These are phyloP conservation scores for Artemisia argyi DNA, from an alignment of 129 eudicot species.

Conservation along the genomic window DNA sequence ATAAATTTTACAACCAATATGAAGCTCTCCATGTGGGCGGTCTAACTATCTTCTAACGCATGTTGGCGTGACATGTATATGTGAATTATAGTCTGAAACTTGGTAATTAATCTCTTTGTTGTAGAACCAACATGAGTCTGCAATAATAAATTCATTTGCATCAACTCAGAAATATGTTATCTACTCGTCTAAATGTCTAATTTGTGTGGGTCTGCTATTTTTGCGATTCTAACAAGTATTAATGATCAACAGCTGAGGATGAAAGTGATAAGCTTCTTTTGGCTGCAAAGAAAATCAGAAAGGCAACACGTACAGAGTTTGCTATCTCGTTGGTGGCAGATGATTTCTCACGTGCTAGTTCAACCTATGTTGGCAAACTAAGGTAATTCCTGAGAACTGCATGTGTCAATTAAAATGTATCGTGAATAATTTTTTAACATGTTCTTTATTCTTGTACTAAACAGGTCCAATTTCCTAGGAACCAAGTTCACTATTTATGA, in stretches of 20 bases:
- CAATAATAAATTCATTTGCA: background rate
- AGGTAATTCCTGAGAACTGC: constrained; percentile 52
- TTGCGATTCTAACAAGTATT: constrained; percentile 26
- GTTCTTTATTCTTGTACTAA: background rate
- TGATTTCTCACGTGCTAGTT: constrained; percentile 89
- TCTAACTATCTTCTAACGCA: background rate
- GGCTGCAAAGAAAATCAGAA: constrained; percentile 80
- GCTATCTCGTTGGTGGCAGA: constrained; percentile 78
- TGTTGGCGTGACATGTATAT: background rate
- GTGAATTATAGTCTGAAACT: constrained; percentile 10
- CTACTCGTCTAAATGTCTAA: background rate
- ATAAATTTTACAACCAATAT: background rate
- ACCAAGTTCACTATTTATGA: constrained; percentile 88
- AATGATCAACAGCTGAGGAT: constrained; percentile 55
- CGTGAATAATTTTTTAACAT: background rate
- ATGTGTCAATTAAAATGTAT: background rate
- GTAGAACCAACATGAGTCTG: background rate
- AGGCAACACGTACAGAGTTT: constrained; percentile 83
- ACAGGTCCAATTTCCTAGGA: constrained; percentile 93
- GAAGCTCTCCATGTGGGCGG: background rate
- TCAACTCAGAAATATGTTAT: background rate
- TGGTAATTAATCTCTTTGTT: constrained; percentile 2
- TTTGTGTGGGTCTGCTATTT: background rate
- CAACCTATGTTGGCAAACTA: constrained; percentile 84
- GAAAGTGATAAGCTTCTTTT: constrained; percentile 72